Percentiles rank a stretch among this genome's conserved stretches.
Evolutionary conservation across 1,139 yeast genomes (phyloP).

Genomic region (Groenewaldozyma sp.): DNA sequence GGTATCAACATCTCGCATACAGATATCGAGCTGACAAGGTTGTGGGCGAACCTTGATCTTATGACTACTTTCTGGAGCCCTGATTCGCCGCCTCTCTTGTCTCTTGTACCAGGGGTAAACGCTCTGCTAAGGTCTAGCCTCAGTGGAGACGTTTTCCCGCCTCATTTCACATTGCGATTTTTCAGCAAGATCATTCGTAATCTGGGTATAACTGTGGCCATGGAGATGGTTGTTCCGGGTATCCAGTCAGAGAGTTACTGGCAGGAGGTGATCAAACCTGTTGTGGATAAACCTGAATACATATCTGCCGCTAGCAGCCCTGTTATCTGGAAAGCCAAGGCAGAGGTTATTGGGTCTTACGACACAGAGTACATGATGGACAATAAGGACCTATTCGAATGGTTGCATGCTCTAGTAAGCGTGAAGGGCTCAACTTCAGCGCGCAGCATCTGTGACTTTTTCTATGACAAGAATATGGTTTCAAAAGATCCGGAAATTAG

Average conservation of each 20-base stretch:
- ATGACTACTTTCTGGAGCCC: background rate
- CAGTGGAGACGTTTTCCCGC: background rate
- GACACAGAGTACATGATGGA: background rate
- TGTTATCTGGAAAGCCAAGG: background rate
- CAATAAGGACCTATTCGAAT: background rate
- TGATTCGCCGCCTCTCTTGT: background rate
- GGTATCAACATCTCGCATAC: background rate
- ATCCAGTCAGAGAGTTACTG: background rate
- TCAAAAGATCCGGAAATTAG: background rate
- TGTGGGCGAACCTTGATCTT: background rate
- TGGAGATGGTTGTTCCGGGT: background rate
- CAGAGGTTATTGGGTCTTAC: background rate
- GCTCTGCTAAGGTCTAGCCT: background rate
- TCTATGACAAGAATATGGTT: background rate
- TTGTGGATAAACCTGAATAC: background rate
- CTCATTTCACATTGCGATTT: background rate
- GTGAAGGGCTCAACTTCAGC: no score
- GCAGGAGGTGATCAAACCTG: background rate
- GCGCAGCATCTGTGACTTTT: background rate
- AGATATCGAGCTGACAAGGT: background rate
- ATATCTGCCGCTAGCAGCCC: background rate
- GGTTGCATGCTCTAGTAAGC: no score
- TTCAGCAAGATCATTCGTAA: background rate
- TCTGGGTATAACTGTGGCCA: background rate
- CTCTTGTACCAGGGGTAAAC: background rate